Conservation (phyloP, 768 basidiomycete genomes). For the Galerina sulciceps region DNA sequence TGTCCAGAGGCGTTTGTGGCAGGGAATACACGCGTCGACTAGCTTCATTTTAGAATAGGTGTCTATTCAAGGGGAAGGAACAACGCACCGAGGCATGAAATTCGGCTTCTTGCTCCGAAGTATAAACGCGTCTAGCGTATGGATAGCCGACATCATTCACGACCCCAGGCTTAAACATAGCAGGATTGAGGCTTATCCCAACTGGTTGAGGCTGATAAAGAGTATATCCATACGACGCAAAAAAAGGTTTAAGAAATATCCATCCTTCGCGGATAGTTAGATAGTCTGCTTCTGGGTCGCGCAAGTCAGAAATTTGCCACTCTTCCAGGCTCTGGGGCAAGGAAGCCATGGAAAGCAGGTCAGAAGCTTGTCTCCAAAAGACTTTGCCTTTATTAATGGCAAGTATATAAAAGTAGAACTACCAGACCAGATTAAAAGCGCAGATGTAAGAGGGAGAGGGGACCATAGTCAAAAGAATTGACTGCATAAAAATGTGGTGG, state of each 20-base stretch:
- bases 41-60: too few species aligned
- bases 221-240: slow-evolving; percentile 10
- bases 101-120: background rate
- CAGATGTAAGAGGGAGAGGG: too few species aligned
- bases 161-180: background rate
- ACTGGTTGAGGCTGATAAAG: slow-evolving; percentile 2
- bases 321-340: background rate
- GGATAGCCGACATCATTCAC: background rate
- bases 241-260: slow-evolving; percentile 14
- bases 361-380: too few species aligned
- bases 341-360: too few species aligned
- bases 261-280: background rate
- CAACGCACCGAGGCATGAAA: background rate
- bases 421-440: too few species aligned
- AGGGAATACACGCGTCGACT: slow-evolving; percentile 8
- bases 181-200: background rate
- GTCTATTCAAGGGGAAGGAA: background rate
- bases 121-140: background rate
- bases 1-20: slow-evolving; percentile 12
- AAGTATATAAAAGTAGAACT: too few species aligned
- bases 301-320: background rate
- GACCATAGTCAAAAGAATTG: too few species aligned
- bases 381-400: too few species aligned
- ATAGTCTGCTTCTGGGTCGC: background rate
- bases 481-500: too few species aligned